Evolutionary conservation across 2,329 filamentous ascomycete species (phyloP).

Genomic region (Cladophialophora chaetospira): DNA sequence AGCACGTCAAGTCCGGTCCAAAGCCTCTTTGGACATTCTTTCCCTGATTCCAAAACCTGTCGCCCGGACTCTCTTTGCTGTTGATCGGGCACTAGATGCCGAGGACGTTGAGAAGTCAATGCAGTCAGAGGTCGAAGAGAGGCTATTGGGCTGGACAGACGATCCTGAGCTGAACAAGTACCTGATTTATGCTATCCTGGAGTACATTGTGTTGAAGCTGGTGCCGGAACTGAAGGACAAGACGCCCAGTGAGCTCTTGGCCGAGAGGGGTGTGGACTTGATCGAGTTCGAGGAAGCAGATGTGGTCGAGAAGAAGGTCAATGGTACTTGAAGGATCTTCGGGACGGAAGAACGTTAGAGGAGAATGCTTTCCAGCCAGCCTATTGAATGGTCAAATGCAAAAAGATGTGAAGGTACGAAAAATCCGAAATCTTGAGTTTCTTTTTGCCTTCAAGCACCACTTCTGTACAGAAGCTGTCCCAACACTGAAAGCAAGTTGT

Average conservation of each 20-base stretch:
- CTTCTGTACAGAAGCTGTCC: no score
- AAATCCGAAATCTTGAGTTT: no score
- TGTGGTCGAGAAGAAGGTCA: not conserved
- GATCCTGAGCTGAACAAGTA: constrained; percentile 93
- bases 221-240: constrained; percentile 80
- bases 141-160: constrained; percentile 71
- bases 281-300: not conserved
- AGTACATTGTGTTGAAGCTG: constrained; percentile 76
- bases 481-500: no score
- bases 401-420: no score
- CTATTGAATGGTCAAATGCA: no score
- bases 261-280: constrained; percentile 62
- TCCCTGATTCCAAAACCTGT: constrained; percentile 48
- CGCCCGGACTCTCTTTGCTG: constrained; percentile 46
- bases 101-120: constrained; percentile 54
- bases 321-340: not conserved
- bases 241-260: constrained; percentile 70
- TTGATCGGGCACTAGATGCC: constrained; percentile 47
- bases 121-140: constrained; percentile 61
- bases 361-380: no score
- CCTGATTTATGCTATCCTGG: constrained; percentile 77
- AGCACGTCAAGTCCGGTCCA: constrained; percentile 42
- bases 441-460: no score
- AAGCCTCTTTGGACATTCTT: constrained; percentile 47
- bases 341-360: no score